phyloP scores from a whole-genome alignment of 306 rosid genomes.

The Casuarina cunninghamiana region DNA sequence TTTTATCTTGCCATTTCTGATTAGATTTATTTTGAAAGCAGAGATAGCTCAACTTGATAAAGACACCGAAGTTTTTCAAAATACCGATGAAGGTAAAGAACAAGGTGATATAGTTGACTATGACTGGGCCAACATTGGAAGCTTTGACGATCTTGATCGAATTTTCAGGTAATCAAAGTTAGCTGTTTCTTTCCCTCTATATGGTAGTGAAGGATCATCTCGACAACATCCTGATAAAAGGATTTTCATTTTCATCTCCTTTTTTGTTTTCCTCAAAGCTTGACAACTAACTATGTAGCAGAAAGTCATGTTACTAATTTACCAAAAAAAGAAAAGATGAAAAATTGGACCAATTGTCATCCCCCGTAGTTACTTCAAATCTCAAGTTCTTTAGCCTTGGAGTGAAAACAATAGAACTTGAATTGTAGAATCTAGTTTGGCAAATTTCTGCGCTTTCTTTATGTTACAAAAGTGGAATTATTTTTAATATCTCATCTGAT shows the following conservation, averaged over 20 bases:
- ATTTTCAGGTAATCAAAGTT: conserved; percentile 73
- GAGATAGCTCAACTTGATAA: conserved; percentile 45
- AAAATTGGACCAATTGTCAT: neutral
- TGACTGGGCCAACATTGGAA: conserved; percentile 88
- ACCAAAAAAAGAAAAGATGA: neutral
- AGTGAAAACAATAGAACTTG: neutral
- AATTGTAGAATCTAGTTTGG: neutral
- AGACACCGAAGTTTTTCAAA: conserved; percentile 55
- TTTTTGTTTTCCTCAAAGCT: neutral
- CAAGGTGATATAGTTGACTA: conserved; percentile 81
- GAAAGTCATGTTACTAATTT: neutral
- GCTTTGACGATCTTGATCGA: conserved; percentile 89
- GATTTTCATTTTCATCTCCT: neutral
- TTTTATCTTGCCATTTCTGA: conserved; percentile 23
- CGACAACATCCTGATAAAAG: neutral
- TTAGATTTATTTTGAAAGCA: conserved; percentile 48
- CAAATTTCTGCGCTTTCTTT: neutral
- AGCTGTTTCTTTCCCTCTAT: conserved; percentile 7
- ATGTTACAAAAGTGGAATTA: neutral
- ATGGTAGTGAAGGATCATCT: conserved; percentile 17
- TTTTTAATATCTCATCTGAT: neutral
- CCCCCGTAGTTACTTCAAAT: neutral
- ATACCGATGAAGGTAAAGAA: conserved; percentile 58
- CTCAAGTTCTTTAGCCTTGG: neutral
- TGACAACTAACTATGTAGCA: neutral